Conservation (phyloP, 2,329 filamentous ascomycete genomes). For the Fusarium citri region DNA sequence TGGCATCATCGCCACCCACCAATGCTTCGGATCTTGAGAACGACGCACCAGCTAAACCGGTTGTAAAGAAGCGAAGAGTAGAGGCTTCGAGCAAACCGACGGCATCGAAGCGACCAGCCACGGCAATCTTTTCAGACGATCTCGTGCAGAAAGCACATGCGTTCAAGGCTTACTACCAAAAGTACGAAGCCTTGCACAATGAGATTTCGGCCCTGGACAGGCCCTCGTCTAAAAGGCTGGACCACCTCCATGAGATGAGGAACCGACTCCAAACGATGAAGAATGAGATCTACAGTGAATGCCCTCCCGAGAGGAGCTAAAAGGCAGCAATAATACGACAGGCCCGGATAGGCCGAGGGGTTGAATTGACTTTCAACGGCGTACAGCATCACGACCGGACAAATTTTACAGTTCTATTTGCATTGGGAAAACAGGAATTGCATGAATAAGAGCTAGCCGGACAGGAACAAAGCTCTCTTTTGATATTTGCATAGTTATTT, state of each 20-base stretch:
- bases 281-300: constrained; percentile 66
- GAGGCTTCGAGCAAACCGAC: constrained; percentile 43
- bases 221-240: constrained; percentile 64
- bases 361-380: constrained; percentile 33
- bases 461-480: constrained; percentile 40
- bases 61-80: constrained; percentile 59
- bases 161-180: constrained; percentile 68
- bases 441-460: constrained; percentile 41
- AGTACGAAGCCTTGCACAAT: constrained; percentile 67
- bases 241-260: constrained; percentile 65
- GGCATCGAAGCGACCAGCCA: constrained; percentile 48
- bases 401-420: constrained; percentile 44
- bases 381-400: constrained; percentile 44
- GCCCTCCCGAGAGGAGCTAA: constrained; percentile 48
- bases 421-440: constrained; percentile 42
- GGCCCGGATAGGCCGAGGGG: constrained; percentile 22
- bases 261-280: constrained; percentile 67
- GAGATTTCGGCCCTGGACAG: constrained; percentile 64
- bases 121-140: constrained; percentile 51
- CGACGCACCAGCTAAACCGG: constrained; percentile 47
- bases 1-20: constrained; percentile 73
- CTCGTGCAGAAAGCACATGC: constrained; percentile 64
- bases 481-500: constrained; percentile 43
- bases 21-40: constrained; percentile 72
- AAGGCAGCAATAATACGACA: constrained; percentile 31